phyloP scores from a whole-genome alignment of 2,329 filamentous ascomycete genomes.

The Sporothrix inflata region DNA sequence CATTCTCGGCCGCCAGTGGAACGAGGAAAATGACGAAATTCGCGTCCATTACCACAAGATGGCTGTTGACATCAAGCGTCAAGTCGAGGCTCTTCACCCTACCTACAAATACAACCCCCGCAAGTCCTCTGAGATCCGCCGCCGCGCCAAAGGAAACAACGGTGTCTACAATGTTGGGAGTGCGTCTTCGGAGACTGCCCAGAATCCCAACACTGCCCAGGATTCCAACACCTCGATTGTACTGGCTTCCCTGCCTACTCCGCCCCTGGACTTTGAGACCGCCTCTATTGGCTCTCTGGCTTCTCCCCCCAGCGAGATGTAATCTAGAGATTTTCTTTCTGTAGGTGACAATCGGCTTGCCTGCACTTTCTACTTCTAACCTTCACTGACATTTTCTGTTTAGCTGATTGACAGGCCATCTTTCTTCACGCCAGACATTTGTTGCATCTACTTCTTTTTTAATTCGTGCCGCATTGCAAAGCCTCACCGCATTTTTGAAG shows the following conservation, averaged over 20 bases:
- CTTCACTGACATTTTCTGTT: neutral
- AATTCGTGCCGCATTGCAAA: neutral
- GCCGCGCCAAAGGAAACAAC: constrained; percentile 26
- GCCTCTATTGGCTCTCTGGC: neutral
- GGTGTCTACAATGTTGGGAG: constrained; percentile 23
- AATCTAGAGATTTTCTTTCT: neutral
- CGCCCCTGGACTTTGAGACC: constrained; percentile 16
- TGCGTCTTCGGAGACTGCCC: neutral
- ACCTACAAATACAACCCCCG: constrained; percentile 48
- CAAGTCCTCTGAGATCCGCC: constrained; percentile 36
- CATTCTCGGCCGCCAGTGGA: constrained; percentile 45
- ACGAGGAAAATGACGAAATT: constrained; percentile 40
- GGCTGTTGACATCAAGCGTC: constrained; percentile 41
- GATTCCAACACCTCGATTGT: neutral
- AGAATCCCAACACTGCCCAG: neutral
- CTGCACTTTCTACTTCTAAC: neutral
- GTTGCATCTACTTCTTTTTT: neutral
- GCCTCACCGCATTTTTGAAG: too few relatives aligned
- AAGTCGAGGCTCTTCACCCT: constrained; percentile 41
- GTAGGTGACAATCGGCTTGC: neutral
- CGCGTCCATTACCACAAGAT: constrained; percentile 41
- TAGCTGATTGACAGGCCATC: neutral
- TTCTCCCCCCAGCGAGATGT: constrained; percentile 20
- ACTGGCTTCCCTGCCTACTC: constrained; percentile 8
- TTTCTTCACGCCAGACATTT: neutral